Percentiles rank a stretch among this genome's conserved stretches.
phyloP scores from a whole-genome alignment of 2,329 filamentous ascomycete species.

The Paracoccidioides brasiliensis region DNA sequence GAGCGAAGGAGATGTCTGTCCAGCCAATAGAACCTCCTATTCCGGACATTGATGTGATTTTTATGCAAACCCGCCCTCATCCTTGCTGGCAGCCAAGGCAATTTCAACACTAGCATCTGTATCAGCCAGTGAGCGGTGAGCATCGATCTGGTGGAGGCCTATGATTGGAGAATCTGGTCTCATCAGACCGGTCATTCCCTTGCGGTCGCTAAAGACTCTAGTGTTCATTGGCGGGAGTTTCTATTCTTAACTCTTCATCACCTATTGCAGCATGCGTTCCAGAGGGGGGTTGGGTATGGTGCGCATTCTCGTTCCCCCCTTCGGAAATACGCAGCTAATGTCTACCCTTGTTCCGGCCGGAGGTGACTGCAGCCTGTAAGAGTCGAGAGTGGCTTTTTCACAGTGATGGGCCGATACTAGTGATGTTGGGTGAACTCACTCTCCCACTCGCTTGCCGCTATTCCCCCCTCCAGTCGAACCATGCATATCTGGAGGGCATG shows the following conservation, averaged over 20 bases:
- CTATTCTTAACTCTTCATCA: constrained; percentile 1
- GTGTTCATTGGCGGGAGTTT: not conserved
- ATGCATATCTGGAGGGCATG: not conserved
- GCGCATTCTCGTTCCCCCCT: not conserved
- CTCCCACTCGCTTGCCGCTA: constrained; percentile 1
- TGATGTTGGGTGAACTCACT: not conserved
- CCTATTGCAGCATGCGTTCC: not conserved
- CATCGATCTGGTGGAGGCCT: not conserved
- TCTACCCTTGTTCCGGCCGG: not conserved
- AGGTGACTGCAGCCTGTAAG: not conserved
- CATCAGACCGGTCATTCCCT: not conserved
- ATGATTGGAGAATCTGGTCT: not conserved
- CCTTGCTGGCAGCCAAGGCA: not conserved
- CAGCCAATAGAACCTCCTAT: not conserved
- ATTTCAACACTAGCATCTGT: not conserved
- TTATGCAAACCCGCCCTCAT: not conserved
- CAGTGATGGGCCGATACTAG: not conserved
- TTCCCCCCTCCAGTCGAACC: not conserved
- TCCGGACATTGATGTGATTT: not conserved
- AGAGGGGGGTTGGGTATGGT: not conserved
- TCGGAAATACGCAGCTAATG: not conserved
- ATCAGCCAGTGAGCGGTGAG: not conserved
- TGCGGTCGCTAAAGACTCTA: not conserved
- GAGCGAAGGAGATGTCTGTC: not conserved
- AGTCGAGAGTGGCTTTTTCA: not conserved